Conservation (phyloP, 2,329 filamentous ascomycete species). For the Pseudocercospora eumusae region DNA sequence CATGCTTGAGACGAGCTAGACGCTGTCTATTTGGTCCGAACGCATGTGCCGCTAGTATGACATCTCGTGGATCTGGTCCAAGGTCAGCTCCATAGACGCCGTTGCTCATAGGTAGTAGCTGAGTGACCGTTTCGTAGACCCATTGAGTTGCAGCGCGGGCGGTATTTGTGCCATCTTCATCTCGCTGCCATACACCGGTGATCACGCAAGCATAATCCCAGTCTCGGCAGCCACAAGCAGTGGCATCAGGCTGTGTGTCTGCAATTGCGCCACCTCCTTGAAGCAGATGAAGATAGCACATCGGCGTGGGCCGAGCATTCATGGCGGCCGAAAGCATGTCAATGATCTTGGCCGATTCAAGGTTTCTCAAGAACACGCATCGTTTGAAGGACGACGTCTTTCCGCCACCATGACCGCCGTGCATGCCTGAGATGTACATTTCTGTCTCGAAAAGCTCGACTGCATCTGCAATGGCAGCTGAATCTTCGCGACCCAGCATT, state of each 20-base stretch:
- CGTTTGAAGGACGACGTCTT: constrained; percentile 67
- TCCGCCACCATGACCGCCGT: constrained; percentile 58
- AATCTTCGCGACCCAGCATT: constrained; percentile 30
- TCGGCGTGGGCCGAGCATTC: constrained; percentile 50
- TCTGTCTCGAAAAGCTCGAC: constrained; percentile 59
- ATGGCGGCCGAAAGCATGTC: constrained; percentile 50
- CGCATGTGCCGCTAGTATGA: constrained; percentile 52
- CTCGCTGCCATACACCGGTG: constrained; percentile 62
- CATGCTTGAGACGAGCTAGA: constrained; percentile 57
- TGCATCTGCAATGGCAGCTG: constrained; percentile 45
- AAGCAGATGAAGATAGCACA: constrained; percentile 65
- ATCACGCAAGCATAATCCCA: constrained; percentile 67
- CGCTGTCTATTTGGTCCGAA: constrained; percentile 59
- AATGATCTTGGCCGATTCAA: constrained; percentile 43
- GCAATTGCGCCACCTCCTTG: constrained; percentile 59
- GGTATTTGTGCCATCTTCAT: constrained; percentile 50
- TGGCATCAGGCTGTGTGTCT: constrained; percentile 49
- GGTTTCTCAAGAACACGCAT: constrained; percentile 60
- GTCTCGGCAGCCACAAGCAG: constrained; percentile 64
- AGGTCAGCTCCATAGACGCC: constrained; percentile 64
- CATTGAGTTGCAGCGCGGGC: constrained; percentile 50
- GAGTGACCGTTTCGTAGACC: constrained; percentile 57
- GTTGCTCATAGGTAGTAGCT: constrained; percentile 53
- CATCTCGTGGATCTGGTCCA: constrained; percentile 62
- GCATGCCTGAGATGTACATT: constrained; percentile 63